phyloP scores from a whole-genome alignment of 805 yeast genomes.

The Kuraishia ogatae region DNA sequence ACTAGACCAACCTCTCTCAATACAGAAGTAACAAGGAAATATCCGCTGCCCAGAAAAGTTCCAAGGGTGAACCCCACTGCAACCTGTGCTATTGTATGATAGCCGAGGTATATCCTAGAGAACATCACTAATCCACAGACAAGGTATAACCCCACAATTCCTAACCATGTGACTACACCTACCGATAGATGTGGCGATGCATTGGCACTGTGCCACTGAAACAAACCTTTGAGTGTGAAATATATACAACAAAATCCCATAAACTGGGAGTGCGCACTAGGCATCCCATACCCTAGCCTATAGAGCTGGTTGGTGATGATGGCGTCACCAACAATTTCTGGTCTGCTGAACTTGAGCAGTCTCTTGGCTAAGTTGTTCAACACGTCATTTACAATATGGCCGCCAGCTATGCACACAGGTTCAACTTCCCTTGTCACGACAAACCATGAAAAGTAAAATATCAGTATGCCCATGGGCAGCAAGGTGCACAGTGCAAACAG shows the following conservation, averaged over 20 bases:
- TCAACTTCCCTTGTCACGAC: constrained; percentile 77
- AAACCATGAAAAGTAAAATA: constrained; percentile 80
- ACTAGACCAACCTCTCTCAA: constrained; percentile 62
- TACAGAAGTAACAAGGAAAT: constrained; percentile 43
- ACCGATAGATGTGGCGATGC: constrained; percentile 13
- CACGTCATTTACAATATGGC: constrained; percentile 75
- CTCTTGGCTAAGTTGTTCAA: constrained; percentile 62
- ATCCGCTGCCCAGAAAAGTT: constrained; percentile 42
- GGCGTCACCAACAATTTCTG: constrained; percentile 27
- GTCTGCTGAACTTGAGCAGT: constrained; percentile 64
- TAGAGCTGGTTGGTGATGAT: constrained; percentile 13
- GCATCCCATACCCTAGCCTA: constrained; percentile 84
- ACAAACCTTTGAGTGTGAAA: constrained; percentile 32
- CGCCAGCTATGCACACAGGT: constrained; percentile 74
- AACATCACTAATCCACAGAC: constrained; percentile 39
- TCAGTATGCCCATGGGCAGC: constrained; percentile 69
- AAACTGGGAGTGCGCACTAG: constrained; percentile 93
- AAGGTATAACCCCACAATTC: constrained; percentile 18
- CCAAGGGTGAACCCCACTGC: constrained; percentile 67
- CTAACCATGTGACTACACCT: constrained; percentile 7
- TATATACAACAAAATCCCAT: constrained; percentile 78
- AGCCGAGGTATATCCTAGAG: constrained; percentile 70
- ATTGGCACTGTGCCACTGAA: constrained; percentile 29
- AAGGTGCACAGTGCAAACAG: constrained; percentile 67
- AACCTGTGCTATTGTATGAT: constrained; percentile 73